Evolutionary conservation across 2,329 filamentous ascomycete species (phyloP).

Genomic region (Lasiodiplodia gonubiensis): DNA sequence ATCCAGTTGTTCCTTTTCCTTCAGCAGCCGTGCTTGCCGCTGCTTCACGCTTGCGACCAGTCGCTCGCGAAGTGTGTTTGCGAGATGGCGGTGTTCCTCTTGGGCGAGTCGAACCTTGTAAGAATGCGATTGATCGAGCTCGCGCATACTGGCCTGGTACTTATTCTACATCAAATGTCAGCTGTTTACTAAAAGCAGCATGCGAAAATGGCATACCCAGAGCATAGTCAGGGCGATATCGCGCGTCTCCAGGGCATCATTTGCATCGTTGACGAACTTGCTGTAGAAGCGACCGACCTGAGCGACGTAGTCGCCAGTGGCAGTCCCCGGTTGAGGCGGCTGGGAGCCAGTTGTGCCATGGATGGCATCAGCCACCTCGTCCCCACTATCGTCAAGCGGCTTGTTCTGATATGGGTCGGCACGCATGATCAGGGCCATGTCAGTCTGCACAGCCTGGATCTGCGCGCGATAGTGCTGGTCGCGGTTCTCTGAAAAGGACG

Average conservation of each 20-base stretch:
- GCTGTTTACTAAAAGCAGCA: constrained; percentile 12
- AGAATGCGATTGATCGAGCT: constrained; percentile 62
- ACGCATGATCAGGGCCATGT: constrained; percentile 83
- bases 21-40: constrained; percentile 63
- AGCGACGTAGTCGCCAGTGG: constrained; percentile 70
- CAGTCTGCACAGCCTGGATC: constrained; percentile 87
- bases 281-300: constrained; percentile 80
- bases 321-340: constrained; percentile 51
- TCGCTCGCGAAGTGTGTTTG: constrained; percentile 65
- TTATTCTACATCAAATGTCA: constrained; percentile 55
- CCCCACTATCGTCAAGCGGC: constrained; percentile 68
- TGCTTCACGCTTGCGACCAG: constrained; percentile 63
- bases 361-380: constrained; percentile 70
- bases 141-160: constrained; percentile 60
- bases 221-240: constrained; percentile 83
- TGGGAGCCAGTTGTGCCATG: constrained; percentile 50
- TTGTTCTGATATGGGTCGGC: constrained; percentile 79
- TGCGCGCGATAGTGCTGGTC: constrained; percentile 88
- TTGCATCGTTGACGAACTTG: constrained; percentile 83
- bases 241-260: constrained; percentile 84
- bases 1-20: constrained; percentile 71
- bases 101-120: constrained; percentile 67
- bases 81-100: constrained; percentile 66
- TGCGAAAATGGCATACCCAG: constrained; percentile 64
- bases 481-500: constrained; percentile 78